phyloP scores from a whole-genome alignment of 257 asterid genomes.

The Phtheirospermum japonicum region DNA sequence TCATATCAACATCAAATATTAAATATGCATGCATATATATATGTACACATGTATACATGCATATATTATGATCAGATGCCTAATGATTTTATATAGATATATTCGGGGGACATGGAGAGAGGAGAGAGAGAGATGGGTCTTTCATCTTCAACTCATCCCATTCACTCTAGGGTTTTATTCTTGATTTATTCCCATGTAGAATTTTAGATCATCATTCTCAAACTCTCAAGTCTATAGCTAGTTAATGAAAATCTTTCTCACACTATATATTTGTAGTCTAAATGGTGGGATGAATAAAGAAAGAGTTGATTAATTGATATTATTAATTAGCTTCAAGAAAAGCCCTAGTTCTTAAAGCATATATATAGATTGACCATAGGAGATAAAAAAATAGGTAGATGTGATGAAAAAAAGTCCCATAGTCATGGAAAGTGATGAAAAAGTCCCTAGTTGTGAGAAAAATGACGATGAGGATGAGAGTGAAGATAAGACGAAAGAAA shows the following conservation, averaged over 20 bases:
- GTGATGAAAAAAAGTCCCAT: background rate
- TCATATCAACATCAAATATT: constrained; percentile 38
- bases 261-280: too few relatives aligned
- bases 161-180: constrained; percentile 56
- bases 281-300: too few relatives aligned
- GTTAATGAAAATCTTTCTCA: too few relatives aligned
- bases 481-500: constrained; percentile 26
- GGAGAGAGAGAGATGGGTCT: constrained; percentile 29
- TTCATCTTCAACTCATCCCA: constrained; percentile 36
- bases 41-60: constrained; percentile 18
- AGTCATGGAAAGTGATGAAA: constrained; percentile 47
- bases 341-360: constrained; percentile 33
- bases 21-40: background rate
- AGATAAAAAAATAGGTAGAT: background rate
- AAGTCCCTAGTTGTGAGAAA: constrained; percentile 32
- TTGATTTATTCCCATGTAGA: constrained; percentile 32
- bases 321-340: background rate
- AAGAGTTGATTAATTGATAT: too few relatives aligned
- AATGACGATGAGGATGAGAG: constrained; percentile 47
- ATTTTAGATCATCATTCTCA: constrained; percentile 4
- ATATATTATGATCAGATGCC: constrained; percentile 32
- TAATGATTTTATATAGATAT: constrained; percentile 23
- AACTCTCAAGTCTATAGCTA: too few relatives aligned
- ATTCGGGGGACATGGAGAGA: constrained; percentile 30
- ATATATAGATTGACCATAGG: background rate